These are phyloP conservation scores for Geranium brycei DNA, from an alignment of 345 rosid genomes.

Conservation along the genomic window DNA sequence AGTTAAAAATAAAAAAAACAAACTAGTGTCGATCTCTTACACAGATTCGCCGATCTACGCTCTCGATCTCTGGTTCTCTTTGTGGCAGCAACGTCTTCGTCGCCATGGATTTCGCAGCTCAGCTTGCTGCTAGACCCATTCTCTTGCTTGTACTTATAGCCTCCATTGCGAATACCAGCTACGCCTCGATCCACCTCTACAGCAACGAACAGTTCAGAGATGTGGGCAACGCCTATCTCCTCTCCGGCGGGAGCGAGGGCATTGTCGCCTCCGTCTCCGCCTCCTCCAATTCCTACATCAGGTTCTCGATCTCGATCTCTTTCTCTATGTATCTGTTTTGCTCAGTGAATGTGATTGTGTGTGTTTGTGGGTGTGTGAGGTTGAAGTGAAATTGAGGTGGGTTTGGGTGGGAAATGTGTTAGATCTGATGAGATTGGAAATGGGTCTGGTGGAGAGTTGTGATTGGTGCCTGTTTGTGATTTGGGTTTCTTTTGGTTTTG, in stretches of 20 bases:
- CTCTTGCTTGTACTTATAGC: conserved; percentile 14
- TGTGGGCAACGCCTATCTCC: conserved; percentile 77
- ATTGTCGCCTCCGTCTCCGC: conserved; percentile 30
- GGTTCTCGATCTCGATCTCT: conserved; percentile 19
- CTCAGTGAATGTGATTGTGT: conserved; percentile 1
- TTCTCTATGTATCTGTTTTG: background rate
- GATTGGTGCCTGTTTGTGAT: background rate
- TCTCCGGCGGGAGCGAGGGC: conserved; percentile 98
- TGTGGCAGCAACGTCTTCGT: background rate
- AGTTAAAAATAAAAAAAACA: too few relatives aligned
- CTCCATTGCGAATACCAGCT: conserved; percentile 11
- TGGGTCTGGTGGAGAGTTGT: background rate
- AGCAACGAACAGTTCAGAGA: conserved; percentile 44
- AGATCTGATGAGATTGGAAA: background rate
- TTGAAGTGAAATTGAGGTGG: background rate
- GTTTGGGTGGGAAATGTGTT: background rate
- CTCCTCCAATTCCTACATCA: conserved; percentile 36
- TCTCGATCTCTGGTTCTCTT: background rate
- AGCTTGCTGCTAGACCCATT: background rate
- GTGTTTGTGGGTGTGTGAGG: too few relatives aligned
- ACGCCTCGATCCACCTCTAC: conserved; percentile 69
- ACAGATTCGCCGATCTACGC: conserved; percentile 14
- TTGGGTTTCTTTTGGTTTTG: background rate
- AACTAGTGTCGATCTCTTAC: background rate
- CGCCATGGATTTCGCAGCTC: conserved; percentile 32